These are phyloP conservation scores for Neltuma alba DNA, from an alignment of 306 rosid genomes.

Conservation along the genomic window DNA sequence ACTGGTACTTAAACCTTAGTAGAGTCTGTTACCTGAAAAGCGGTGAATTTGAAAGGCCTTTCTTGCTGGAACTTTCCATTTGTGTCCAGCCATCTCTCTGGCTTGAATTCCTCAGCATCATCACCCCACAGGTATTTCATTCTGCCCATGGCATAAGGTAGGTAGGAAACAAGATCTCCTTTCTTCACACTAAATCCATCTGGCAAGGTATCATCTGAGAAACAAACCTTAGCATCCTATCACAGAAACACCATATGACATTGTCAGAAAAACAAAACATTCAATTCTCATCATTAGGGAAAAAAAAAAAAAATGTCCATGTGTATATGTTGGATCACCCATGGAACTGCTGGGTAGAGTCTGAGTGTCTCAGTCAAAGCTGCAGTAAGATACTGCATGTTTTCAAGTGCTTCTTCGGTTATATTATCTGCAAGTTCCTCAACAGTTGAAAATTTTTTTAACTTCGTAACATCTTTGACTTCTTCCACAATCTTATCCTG, in stretches of 20 bases:
- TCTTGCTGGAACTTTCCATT: conserved; percentile 50
- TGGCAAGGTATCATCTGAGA: conserved; percentile 57
- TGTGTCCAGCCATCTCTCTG: conserved; percentile 64
- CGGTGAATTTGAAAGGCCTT: conserved; percentile 68
- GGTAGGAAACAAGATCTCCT: conserved; percentile 52
- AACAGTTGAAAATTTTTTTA: conserved; percentile 18
- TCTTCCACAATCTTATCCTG: conserved; percentile 62
- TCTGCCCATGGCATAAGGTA: conserved; percentile 71
- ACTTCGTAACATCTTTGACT: conserved; percentile 41
- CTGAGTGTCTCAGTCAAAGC: conserved; percentile 63
- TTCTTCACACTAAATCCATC: conserved; percentile 63
- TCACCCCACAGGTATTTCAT: conserved; percentile 76
- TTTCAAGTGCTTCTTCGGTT: conserved; percentile 51
- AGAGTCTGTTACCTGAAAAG: conserved; percentile 48
- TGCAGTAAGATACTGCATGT: conserved; percentile 64
- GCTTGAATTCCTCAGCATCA: conserved; percentile 63
- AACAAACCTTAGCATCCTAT: conserved; percentile 56
- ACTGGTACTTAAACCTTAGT: background rate
- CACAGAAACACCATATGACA: conserved; percentile 7
- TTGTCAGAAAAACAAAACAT: conserved; percentile 19
- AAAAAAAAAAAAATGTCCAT: background rate
- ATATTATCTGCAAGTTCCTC: conserved; percentile 44
- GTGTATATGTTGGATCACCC: conserved; percentile 40
- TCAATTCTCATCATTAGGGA: background rate
- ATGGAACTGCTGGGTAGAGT: conserved; percentile 66